A percentile compares a stretch with the other conserved stretches of the same genome.
phyloP scores from a whole-genome alignment of 1,139 yeast genomes.

The Saccharomyces hybrid region DNA sequence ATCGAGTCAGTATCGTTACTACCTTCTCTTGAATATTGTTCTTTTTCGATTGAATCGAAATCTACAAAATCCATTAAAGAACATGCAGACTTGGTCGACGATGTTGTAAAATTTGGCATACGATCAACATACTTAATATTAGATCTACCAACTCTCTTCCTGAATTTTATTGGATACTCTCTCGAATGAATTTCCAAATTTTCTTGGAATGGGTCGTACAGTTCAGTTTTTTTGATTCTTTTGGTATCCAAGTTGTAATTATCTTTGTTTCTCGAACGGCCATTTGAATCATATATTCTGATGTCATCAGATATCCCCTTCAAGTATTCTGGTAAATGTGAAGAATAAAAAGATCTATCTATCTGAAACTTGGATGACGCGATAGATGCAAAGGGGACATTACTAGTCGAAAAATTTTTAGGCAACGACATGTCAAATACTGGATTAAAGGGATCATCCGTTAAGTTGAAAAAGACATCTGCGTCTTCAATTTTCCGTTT shows the following conservation, averaged over 20 bases:
- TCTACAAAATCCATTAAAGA: slow-evolving; percentile 25
- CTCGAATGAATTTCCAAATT: slow-evolving; percentile 29
- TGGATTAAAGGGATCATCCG: slow-evolving; percentile 91
- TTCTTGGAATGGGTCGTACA: slow-evolving; percentile 29
- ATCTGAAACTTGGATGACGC: slow-evolving; percentile 68
- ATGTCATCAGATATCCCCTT: slow-evolving; percentile 23
- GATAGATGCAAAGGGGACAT: slow-evolving; percentile 75
- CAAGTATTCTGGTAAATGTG: slow-evolving; percentile 22
- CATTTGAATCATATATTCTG: slow-evolving; percentile 22
- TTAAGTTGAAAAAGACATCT: slow-evolving; percentile 65
- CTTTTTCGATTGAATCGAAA: slow-evolving; percentile 24
- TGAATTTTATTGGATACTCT: slow-evolving; percentile 54
- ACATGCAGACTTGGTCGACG: slow-evolving; percentile 17
- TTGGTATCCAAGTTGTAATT: slow-evolving; percentile 5
- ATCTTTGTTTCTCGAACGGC: slow-evolving; percentile 14
- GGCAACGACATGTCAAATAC: slow-evolving; percentile 62
- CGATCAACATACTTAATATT: slow-evolving; percentile 64
- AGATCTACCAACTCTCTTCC: slow-evolving; percentile 71
- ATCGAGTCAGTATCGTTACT: slow-evolving; percentile 20
- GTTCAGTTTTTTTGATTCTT: slow-evolving; percentile 22
- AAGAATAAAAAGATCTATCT: slow-evolving; percentile 47
- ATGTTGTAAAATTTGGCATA: slow-evolving; percentile 32
- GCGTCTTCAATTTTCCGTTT: slow-evolving; percentile 66
- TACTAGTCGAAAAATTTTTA: slow-evolving; percentile 44
- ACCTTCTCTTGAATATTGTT: slow-evolving; percentile 16